A percentile compares a stretch with the other conserved stretches of the same genome.
These are phyloP conservation scores for Pseudogymnoascus sp. DNA, from an alignment of 2,329 filamentous ascomycete genomes.

Conservation along the genomic window DNA sequence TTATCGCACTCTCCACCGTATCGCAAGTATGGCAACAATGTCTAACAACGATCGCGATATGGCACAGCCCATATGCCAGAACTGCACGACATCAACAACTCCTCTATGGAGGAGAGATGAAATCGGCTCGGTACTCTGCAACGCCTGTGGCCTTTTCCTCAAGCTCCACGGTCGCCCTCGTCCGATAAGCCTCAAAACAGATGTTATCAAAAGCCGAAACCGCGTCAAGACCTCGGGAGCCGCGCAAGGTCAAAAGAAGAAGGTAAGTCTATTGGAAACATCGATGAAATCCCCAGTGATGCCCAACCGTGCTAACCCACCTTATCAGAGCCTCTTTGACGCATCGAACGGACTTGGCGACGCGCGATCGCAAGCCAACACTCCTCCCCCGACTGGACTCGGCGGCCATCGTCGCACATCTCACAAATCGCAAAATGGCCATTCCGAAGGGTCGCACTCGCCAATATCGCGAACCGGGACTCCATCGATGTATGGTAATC, in stretches of 20 bases:
- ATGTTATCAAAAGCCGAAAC: constrained; percentile 99
- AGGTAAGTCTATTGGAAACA: constrained; percentile 49
- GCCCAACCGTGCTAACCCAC: constrained; percentile 17
- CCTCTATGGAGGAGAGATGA: constrained; percentile 97
- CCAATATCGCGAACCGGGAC: constrained; percentile 74
- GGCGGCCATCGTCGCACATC: constrained; percentile 56
- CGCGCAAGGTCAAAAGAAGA: constrained; percentile 69
- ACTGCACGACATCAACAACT: constrained; percentile 91
- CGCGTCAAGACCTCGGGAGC: constrained; percentile 81
- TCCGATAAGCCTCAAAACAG: constrained; percentile 94
- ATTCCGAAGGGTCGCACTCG: constrained; percentile 67
- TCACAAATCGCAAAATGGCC: constrained; percentile 64
- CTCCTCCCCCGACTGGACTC: constrained; percentile 43
- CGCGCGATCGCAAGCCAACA: constrained; percentile 44
- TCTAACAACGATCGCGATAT: constrained; percentile 39
- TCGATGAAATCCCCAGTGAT: constrained; percentile 15
- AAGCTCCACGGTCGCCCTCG: constrained; percentile 91
- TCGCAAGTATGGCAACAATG: constrained; percentile 44
- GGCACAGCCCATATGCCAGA: constrained; percentile 89
- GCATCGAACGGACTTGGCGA: constrained; percentile 49
- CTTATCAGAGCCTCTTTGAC: constrained; percentile 32
- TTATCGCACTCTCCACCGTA: constrained; percentile 11
- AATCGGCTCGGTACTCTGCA: constrained; percentile 90
- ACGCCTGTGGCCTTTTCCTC: constrained; percentile 93
- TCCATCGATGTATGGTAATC: constrained; percentile 65